Conservation (phyloP, 768 basidiomycete species). For the Omphalotus guepiniiformis region DNA sequence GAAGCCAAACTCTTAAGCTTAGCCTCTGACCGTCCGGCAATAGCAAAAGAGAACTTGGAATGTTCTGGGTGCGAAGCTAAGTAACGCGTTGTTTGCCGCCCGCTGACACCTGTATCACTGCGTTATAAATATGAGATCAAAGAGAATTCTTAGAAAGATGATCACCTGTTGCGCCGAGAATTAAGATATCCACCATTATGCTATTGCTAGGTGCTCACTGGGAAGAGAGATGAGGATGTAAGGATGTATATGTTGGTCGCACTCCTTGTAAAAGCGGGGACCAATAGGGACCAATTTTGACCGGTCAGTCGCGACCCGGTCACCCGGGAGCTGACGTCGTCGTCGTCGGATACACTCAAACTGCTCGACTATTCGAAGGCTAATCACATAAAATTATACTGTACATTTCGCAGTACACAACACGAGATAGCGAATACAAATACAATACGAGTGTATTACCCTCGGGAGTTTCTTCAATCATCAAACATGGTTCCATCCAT, state of each 20-base stretch:
- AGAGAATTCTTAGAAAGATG: background rate
- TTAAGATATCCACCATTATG: constrained; percentile 44
- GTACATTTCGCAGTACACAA: too few species aligned
- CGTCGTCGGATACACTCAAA: too few species aligned
- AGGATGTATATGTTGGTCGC: too few species aligned
- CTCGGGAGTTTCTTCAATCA: constrained; percentile 23
- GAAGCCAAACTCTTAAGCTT: constrained; percentile 38
- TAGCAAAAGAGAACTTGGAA: constrained; percentile 55
- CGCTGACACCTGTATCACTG: constrained; percentile 57
- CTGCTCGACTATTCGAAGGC: too few species aligned
- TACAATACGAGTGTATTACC: too few species aligned
- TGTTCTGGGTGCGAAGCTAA: constrained; percentile 61
- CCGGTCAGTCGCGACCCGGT: too few species aligned
- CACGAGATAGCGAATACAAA: too few species aligned
- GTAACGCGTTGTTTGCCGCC: constrained; percentile 63
- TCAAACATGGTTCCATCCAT: constrained; percentile 76
- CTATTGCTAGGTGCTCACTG: background rate
- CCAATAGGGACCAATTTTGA: too few species aligned
- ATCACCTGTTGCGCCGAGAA: constrained; percentile 66
- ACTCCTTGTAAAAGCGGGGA: too few species aligned
- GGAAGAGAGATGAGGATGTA: too few species aligned
- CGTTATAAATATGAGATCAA: constrained; percentile 1
- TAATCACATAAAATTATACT: too few species aligned
- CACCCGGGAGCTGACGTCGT: too few species aligned
- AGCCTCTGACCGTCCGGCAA: constrained; percentile 63